Conservation (phyloP, 2,329 filamentous ascomycete species). For the Truncatella angustata region DNA sequence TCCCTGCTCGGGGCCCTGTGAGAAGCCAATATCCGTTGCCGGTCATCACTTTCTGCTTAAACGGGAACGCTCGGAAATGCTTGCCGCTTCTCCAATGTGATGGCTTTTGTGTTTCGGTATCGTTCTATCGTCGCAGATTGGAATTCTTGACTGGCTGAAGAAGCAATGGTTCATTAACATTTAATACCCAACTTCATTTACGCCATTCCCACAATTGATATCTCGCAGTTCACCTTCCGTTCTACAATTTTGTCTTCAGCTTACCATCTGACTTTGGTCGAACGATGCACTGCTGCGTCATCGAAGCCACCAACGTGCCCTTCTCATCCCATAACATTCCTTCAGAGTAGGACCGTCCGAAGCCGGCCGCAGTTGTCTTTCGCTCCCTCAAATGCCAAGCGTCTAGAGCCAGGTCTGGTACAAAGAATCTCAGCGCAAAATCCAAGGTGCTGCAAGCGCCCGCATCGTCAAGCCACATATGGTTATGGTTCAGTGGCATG, state of each 20-base stretch:
- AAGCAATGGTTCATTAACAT: too few relatives aligned
- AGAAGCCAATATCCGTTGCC: too few relatives aligned
- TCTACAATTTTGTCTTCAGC: constrained; percentile 1
- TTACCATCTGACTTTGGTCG: constrained; percentile 16
- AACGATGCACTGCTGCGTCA: constrained; percentile 46
- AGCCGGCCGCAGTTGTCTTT: constrained; percentile 32
- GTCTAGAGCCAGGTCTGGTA: constrained; percentile 33
- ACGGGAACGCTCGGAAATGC: too few relatives aligned
- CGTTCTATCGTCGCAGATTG: too few relatives aligned
- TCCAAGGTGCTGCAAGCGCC: constrained; percentile 46
- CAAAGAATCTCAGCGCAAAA: constrained; percentile 46
- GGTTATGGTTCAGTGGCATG: constrained; percentile 38
- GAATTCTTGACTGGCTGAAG: too few relatives aligned
- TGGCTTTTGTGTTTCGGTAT: too few relatives aligned
- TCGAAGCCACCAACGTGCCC: constrained; percentile 42
- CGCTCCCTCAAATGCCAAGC: constrained; percentile 44
- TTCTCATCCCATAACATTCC: constrained; percentile 40
- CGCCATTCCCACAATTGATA: too few relatives aligned
- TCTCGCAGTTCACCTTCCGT: too few relatives aligned
- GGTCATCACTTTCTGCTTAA: too few relatives aligned
- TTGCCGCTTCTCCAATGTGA: too few relatives aligned
- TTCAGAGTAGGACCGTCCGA: constrained; percentile 44
- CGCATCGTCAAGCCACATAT: constrained; percentile 41
- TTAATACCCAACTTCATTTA: too few relatives aligned
- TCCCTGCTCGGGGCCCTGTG: too few relatives aligned